phyloP scores from a whole-genome alignment of 2,329 filamentous ascomycete genomes.

The Amphichorda felina region DNA sequence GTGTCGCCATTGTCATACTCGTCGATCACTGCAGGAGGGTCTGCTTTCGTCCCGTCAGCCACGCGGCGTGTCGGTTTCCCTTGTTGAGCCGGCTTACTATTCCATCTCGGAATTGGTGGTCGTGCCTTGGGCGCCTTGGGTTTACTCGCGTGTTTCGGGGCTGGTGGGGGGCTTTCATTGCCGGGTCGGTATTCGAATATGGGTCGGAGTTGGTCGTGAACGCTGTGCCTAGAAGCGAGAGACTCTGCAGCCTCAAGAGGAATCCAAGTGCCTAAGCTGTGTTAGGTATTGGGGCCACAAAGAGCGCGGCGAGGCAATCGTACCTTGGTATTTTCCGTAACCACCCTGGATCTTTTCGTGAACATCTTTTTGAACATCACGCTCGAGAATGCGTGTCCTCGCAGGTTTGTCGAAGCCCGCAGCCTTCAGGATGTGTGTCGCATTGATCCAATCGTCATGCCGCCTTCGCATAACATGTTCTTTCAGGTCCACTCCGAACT shows the following conservation, averaged over 20 bases:
- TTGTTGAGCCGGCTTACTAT: slow-evolving; percentile 11
- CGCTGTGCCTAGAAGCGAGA: slow-evolving; percentile 77
- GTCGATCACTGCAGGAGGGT: slow-evolving; percentile 27
- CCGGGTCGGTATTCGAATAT: slow-evolving; percentile 88
- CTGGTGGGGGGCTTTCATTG: slow-evolving; percentile 79
- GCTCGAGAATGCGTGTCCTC: slow-evolving; percentile 84
- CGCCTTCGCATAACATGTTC: slow-evolving; percentile 93
- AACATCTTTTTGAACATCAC: slow-evolving; percentile 90
- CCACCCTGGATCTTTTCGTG: slow-evolving; percentile 98
- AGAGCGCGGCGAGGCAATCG: neutral
- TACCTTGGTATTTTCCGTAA: slow-evolving; percentile 96
- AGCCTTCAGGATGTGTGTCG: slow-evolving; percentile 96
- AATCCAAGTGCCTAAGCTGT: slow-evolving; percentile 74
- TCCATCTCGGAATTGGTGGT: slow-evolving; percentile 46
- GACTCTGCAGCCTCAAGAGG: slow-evolving; percentile 70
- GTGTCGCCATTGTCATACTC: slow-evolving; percentile 53
- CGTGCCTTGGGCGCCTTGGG: slow-evolving; percentile 57
- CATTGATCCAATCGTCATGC: slow-evolving; percentile 95
- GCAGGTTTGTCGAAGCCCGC: slow-evolving; percentile 96
- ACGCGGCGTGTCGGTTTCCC: neutral
- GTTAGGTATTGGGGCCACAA: slow-evolving; percentile 5
- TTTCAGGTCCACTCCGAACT: slow-evolving; percentile 65
- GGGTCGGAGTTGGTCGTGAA: slow-evolving; percentile 68
- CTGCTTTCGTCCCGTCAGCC: slow-evolving; percentile 1
- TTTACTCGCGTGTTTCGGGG: slow-evolving; percentile 83